phyloP scores from a whole-genome alignment of 2,329 filamentous ascomycete genomes.

The Atkinsonella hypoxylon region DNA sequence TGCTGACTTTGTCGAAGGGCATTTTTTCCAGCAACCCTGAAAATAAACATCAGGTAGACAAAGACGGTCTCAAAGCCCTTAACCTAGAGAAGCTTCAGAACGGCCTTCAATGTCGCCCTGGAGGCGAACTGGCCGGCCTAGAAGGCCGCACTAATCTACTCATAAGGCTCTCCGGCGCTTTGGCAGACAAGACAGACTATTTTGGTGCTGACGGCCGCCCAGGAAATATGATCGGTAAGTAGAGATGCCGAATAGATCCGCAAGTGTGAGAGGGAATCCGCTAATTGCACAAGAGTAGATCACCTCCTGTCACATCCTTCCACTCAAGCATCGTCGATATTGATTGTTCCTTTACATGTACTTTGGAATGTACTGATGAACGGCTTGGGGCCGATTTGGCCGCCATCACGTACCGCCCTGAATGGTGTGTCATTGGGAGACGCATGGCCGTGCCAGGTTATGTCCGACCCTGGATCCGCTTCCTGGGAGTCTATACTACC shows the following conservation, averaged over 20 bases:
- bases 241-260: background rate
- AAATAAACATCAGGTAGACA: constrained; percentile 86
- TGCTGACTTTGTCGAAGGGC: constrained; percentile 34
- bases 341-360: constrained; percentile 75
- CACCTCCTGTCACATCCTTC: constrained; percentile 86
- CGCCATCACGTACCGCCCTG: constrained; percentile 70
- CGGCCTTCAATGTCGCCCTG: constrained; percentile 72
- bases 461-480: constrained; percentile 49
- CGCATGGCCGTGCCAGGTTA: constrained; percentile 79
- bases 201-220: constrained; percentile 78
- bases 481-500: constrained; percentile 70
- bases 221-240: constrained; percentile 83
- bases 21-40: constrained; percentile 71
- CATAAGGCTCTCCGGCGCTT: constrained; percentile 59
- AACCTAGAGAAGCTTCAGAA: constrained; percentile 64
- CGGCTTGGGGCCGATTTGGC: constrained; percentile 80
- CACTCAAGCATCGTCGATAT: constrained; percentile 77
- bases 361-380: constrained; percentile 88
- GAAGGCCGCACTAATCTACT: constrained; percentile 76
- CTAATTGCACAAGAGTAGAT: constrained; percentile 37
- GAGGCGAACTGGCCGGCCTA: constrained; percentile 73
- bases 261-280: background rate
- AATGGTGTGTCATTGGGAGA: constrained; percentile 83
- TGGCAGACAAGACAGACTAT: constrained; percentile 64
- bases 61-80: constrained; percentile 60